A percentile compares a stretch with the other conserved stretches of the same genome.
Evolutionary conservation across 257 asterid genomes (phyloP).

Genomic region (Forsythia viridissima): DNA sequence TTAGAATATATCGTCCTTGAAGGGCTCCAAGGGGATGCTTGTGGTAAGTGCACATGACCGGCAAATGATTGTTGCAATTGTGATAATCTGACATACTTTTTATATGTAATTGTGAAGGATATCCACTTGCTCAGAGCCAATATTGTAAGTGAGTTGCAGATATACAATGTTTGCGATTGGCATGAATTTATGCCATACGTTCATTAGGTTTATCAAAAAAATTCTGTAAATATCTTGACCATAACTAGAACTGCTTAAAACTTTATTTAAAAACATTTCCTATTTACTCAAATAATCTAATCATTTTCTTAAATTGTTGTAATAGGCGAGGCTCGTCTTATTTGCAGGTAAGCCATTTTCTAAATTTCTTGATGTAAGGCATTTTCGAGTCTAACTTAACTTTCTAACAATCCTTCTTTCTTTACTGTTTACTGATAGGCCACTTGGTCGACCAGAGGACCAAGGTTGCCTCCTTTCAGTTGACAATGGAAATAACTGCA

Average conservation of each 20-base stretch:
- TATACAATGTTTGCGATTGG: not conserved
- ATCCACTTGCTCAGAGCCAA: not conserved
- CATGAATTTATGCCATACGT: not conserved
- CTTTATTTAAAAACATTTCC: not conserved
- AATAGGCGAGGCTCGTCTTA: slow-evolving; percentile 65
- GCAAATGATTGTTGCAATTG: not conserved
- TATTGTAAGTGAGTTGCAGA: not conserved
- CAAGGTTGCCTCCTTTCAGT: slow-evolving; percentile 48
- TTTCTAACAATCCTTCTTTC: not conserved
- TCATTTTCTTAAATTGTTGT: slow-evolving; percentile 15
- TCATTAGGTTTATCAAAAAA: not conserved
- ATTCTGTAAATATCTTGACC: not conserved
- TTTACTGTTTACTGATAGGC: slow-evolving; percentile 39
- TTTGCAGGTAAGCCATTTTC: slow-evolving; percentile 66
- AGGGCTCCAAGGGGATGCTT: slow-evolving; percentile 61
- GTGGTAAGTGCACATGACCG: slow-evolving; percentile 45
- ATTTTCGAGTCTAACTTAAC: not conserved
- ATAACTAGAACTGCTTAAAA: not conserved
- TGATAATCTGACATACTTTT: not conserved
- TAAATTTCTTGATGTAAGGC: not conserved
- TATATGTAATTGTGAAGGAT: not conserved
- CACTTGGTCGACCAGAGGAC: slow-evolving; percentile 46
- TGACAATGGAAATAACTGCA: slow-evolving; percentile 22
- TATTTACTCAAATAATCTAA: slow-evolving; percentile 19
- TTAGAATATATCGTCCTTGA: slow-evolving; percentile 65